phyloP scores from a whole-genome alignment of 306 rosid genomes.

The Rubus parviflorus region DNA sequence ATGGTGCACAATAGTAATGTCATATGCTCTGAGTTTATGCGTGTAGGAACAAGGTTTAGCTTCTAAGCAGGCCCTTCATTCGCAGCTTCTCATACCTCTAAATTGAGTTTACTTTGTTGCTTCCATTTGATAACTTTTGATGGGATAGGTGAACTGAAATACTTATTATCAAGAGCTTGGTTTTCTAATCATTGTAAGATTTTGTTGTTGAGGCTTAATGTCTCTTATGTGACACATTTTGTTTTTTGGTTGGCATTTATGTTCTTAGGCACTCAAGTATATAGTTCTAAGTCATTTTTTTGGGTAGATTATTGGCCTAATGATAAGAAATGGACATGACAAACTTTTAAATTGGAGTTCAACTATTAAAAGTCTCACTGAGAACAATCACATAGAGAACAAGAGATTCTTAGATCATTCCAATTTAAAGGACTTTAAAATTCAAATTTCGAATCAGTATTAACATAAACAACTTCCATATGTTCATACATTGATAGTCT shows the following conservation, averaged over 20 bases:
- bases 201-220: constrained; percentile 2
- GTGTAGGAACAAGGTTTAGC: not conserved
- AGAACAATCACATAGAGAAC: not conserved
- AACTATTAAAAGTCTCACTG: not conserved
- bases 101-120: not conserved
- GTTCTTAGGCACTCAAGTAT: not conserved
- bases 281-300: not conserved
- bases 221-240: not conserved
- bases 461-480: not conserved
- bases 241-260: not conserved
- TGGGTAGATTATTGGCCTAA: not conserved
- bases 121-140: not conserved
- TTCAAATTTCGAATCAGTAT: not conserved
- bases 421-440: not conserved
- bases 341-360: not conserved
- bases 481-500: not conserved
- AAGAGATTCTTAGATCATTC: not conserved
- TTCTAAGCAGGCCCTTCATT: not conserved
- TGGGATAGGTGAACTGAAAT: not conserved
- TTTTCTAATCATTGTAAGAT: not conserved
- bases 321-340: not conserved
- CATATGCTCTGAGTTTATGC: not conserved
- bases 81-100: not conserved
- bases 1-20: not conserved
- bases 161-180: not conserved